Conservation (phyloP, 73 alveolate species). For the Paramecium pentaurelia region DNA sequence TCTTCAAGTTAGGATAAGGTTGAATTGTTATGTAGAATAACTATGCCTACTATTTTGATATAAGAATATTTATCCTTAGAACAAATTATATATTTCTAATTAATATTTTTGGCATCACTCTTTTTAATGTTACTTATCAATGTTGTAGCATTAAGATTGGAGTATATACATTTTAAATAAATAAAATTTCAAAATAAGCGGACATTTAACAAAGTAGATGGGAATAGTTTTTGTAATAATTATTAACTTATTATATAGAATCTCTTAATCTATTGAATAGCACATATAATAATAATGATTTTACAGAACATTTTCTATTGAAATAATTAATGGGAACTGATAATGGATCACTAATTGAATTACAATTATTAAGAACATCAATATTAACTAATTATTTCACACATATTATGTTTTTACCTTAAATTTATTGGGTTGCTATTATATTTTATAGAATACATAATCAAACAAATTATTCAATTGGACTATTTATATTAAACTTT, state of each 20-base stretch:
- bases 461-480: not conserved
- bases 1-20: not conserved
- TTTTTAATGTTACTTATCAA: not conserved
- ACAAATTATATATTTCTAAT: not conserved
- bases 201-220: not conserved
- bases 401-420: not conserved
- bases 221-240: not conserved
- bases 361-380: not conserved
- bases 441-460: not conserved
- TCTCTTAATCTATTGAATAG: conserved; percentile 15
- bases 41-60: conserved; percentile 8
- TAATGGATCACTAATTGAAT: not conserved
- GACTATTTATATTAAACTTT: not conserved
- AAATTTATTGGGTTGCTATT: not conserved
- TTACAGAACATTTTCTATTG: not conserved
- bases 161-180: not conserved
- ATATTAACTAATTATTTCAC: not conserved
- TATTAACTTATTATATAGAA: not conserved
- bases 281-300: conserved; percentile 17
- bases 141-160: not conserved
- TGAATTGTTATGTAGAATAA: not conserved
- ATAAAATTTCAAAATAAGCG: not conserved
- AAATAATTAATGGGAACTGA: not conserved
- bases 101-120: conserved; percentile 1
- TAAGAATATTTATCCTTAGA: not conserved